These are phyloP conservation scores for Fraxinus angustifolia DNA, from an alignment of 305 asterid species.

Conservation along the genomic window DNA sequence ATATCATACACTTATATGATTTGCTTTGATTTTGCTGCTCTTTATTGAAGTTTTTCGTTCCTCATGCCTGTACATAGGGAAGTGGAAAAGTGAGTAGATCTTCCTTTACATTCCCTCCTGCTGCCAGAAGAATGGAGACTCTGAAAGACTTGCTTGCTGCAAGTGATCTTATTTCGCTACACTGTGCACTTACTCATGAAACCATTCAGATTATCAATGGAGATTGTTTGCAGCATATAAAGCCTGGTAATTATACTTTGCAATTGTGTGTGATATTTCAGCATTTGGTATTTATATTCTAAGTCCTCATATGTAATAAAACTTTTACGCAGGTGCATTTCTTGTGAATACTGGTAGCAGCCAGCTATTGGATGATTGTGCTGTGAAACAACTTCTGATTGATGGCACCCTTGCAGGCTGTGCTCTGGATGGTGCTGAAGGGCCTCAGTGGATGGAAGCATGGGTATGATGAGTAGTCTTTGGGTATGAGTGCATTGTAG, in stretches of 20 bases:
- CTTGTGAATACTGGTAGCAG: conserved; percentile 96
- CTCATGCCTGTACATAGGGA: conserved; percentile 42
- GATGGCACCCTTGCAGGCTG: conserved; percentile 97
- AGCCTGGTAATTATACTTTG: conserved; percentile 60
- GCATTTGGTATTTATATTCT: conserved; percentile 7
- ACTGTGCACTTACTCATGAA: conserved; percentile 84
- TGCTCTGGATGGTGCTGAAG: conserved; percentile 99
- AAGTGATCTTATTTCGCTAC: conserved; percentile 88
- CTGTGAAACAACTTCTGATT: conserved; percentile 93
- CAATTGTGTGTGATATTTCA: conserved; percentile 6
- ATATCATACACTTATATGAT: neutral
- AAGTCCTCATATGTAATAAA: conserved; percentile 29
- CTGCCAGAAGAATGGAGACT: conserved; percentile 98
- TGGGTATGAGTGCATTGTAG: conserved; percentile 56
- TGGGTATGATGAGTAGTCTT: conserved; percentile 91
- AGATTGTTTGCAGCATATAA: conserved; percentile 88
- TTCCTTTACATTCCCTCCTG: conserved; percentile 72
- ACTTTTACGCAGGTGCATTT: conserved; percentile 74
- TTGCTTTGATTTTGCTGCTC: neutral
- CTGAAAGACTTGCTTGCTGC: conserved; percentile 98
- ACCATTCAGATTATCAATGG: conserved; percentile 83
- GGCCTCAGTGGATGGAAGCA: conserved; percentile 99
- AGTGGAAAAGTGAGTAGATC: conserved; percentile 57
- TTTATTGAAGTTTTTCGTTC: conserved; percentile 11
- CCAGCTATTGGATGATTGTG: conserved; percentile 98